Conservation (phyloP, 257 asterid genomes). For the Capsicum chinense region DNA sequence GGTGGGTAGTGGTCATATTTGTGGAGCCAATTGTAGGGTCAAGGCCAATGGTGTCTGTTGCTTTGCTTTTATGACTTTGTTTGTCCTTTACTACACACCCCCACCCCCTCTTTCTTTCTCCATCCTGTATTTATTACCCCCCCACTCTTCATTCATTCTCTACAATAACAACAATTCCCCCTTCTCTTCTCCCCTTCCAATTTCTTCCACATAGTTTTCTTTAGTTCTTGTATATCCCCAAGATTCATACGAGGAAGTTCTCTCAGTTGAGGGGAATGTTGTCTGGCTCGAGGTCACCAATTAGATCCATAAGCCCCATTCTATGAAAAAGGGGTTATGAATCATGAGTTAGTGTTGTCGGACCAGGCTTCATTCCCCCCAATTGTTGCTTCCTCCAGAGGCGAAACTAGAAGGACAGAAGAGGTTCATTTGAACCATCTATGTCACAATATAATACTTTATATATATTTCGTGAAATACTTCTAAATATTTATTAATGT, state of each 20-base stretch:
- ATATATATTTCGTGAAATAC: too few species aligned
- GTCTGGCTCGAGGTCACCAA: conserved; percentile 92
- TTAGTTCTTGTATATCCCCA: not conserved
- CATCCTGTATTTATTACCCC: conserved; percentile 55
- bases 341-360: conserved; percentile 67
- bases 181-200: conserved; percentile 4
- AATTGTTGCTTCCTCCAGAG: conserved; percentile 54
- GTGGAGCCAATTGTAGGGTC: conserved; percentile 53
- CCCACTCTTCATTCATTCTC: conserved; percentile 23
- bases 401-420: not conserved
- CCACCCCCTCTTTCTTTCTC: conserved; percentile 40
- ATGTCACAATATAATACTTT: too few species aligned
- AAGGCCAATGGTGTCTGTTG: conserved; percentile 47
- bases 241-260: not conserved
- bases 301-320: conserved; percentile 44
- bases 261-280: conserved; percentile 91
- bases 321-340: conserved; percentile 10
- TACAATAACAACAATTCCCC: not conserved
- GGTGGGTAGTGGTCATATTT: conserved; percentile 30
- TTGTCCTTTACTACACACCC: conserved; percentile 47
- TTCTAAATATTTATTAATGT: not conserved
- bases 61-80: conserved; percentile 67
- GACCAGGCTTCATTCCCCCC: conserved; percentile 99
- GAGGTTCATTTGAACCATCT: not conserved
- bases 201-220: not conserved